phyloP scores from a whole-genome alignment of 176 grass and related monocot genomes.

The Eremochloa ophiuroides region DNA sequence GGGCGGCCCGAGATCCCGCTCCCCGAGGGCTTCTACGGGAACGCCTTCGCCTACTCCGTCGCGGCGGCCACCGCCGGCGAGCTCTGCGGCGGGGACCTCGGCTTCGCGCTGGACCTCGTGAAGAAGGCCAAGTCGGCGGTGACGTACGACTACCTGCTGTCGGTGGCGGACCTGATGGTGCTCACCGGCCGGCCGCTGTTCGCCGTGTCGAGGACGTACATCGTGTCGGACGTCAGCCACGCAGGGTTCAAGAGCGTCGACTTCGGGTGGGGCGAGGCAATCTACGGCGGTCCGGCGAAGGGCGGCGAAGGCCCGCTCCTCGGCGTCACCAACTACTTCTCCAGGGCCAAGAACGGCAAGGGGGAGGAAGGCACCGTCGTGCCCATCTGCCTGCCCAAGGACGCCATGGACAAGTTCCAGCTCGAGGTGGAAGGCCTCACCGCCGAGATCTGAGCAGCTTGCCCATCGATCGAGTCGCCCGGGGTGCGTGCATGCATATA shows the following conservation, averaged over 20 bases:
- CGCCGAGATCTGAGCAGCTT: constrained; percentile 1
- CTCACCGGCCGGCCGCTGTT: constrained; percentile 34
- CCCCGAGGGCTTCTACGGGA: constrained; percentile 66
- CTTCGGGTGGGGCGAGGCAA: constrained; percentile 66
- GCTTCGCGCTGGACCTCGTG: constrained; percentile 52
- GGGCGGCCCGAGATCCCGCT: constrained; percentile 35
- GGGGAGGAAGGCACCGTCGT: constrained; percentile 58
- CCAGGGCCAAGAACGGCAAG: constrained; percentile 37
- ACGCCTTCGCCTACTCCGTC: constrained; percentile 62
- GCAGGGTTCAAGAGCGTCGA: constrained; percentile 56
- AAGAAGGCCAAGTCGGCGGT: constrained; percentile 60
- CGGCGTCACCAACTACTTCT: constrained; percentile 58
- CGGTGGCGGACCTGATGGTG: constrained; percentile 63
- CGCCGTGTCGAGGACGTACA: constrained; percentile 39
- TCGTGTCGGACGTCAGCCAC: constrained; percentile 66
- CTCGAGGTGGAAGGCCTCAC: constrained; percentile 43
- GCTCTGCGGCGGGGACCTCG: constrained; percentile 37
- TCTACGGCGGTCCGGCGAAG: constrained; percentile 60
- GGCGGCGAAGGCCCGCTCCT: constrained; percentile 37
- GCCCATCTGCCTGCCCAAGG: constrained; percentile 58
- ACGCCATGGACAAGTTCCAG: constrained; percentile 64
- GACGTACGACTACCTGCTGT: constrained; percentile 59
- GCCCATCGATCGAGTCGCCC: neutral
- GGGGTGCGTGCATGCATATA: neutral
- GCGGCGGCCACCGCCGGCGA: constrained; percentile 42